Conservation (phyloP, 306 rosid species). For the Castanospermum australe region DNA sequence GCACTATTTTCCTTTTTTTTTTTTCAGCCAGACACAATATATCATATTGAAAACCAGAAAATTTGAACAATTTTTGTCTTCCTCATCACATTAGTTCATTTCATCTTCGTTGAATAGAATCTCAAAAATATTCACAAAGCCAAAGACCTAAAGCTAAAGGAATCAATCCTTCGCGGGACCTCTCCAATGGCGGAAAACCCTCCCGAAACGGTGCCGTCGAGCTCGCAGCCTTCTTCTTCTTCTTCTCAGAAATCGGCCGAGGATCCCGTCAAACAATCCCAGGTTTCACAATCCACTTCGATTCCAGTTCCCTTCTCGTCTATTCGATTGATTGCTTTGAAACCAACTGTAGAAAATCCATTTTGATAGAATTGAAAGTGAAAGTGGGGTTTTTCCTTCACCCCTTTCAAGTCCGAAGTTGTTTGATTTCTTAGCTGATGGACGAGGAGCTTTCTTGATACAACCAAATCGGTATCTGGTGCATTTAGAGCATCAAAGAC, state of each 20-base stretch:
- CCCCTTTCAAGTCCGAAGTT: not conserved
- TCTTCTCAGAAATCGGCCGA: conserved; percentile 33
- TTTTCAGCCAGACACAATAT: no score
- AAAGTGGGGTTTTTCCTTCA: conserved; percentile 7
- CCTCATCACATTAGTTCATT: not conserved
- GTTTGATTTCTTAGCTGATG: conserved; percentile 2
- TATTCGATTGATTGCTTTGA: not conserved
- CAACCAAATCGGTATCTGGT: not conserved
- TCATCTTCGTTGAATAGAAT: not conserved
- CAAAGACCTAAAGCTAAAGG: not conserved
- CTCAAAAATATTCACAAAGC: not conserved
- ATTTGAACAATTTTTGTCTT: no score
- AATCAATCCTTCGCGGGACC: not conserved
- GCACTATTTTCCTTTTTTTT: no score
- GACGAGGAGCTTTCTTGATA: not conserved
- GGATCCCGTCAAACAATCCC: conserved; percentile 39
- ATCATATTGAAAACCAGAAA: not conserved
- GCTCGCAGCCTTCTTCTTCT: conserved; percentile 29
- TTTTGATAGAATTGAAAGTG: conserved; percentile 1
- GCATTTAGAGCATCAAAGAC: not conserved
- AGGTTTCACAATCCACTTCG: conserved; percentile 42
- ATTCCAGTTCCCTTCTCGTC: not conserved
- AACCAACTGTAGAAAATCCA: not conserved
- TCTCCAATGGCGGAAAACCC: conserved; percentile 58
- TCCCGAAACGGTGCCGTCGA: conserved; percentile 39